Evolutionary conservation across 768 basidiomycete species (phyloP).

Genomic region (Scleroderma citrinum): DNA sequence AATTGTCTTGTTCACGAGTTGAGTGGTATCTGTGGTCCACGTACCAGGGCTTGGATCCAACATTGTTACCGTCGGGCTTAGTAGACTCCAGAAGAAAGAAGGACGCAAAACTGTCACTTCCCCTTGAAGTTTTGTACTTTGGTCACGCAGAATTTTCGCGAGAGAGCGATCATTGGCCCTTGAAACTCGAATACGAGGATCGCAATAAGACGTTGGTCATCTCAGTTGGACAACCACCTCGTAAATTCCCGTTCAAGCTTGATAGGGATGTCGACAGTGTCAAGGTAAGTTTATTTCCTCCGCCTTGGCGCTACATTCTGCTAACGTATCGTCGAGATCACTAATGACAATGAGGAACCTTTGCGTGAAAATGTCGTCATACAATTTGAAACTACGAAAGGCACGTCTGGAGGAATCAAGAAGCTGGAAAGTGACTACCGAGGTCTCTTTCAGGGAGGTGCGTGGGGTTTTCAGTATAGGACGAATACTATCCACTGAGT

Average conservation of each 20-base stretch:
- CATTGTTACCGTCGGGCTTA: conserved; percentile 25
- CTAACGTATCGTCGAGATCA: conserved; percentile 15
- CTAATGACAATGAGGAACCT: conserved; percentile 7
- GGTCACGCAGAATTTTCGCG: conserved; percentile 16
- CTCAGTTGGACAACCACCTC: conserved; percentile 6
- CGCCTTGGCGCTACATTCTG: background rate
- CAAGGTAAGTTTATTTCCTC: conserved; percentile 10
- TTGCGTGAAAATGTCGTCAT: conserved; percentile 18
- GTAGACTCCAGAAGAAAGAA: conserved; percentile 11
- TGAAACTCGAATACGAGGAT: conserved; percentile 11
- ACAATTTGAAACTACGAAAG: conserved; percentile 9
- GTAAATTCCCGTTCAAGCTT: conserved; percentile 12
- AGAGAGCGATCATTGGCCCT: conserved; percentile 6
- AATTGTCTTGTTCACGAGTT: background rate
- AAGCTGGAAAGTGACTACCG: conserved; percentile 4
- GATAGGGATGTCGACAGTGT: conserved; percentile 8
- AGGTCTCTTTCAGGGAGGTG: conserved; percentile 22
- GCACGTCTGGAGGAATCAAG: background rate
- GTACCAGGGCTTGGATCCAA: conserved; percentile 13
- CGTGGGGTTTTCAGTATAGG: conserved; percentile 1
- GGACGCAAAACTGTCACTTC: conserved; percentile 8
- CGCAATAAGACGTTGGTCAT: conserved; percentile 7
- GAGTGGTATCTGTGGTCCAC: background rate
- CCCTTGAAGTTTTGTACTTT: conserved; percentile 24
- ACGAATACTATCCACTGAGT: background rate